Percentiles rank a stretch among this genome's conserved stretches.
Conservation (phyloP, 768 basidiomycete species). For the Lepiota venenata region DNA sequence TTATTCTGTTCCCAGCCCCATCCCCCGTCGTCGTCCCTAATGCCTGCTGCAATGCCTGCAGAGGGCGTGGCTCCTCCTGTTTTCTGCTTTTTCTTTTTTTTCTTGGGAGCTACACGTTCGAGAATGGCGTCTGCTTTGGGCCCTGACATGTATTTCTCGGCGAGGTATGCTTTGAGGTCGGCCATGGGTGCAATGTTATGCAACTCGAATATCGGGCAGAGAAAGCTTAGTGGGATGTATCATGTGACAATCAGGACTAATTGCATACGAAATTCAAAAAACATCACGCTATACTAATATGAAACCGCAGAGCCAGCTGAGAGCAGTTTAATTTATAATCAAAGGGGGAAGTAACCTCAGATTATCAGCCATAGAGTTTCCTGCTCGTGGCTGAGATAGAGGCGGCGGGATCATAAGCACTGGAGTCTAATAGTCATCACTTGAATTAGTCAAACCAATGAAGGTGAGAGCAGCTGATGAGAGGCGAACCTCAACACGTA, state of each 20-base stretch:
- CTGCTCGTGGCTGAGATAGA: constrained; percentile 20
- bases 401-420: constrained; percentile 39
- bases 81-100: constrained; percentile 78
- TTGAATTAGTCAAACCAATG: neutral
- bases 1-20: constrained; percentile 50
- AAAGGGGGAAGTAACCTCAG: constrained; percentile 28
- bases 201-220: neutral
- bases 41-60: constrained; percentile 27
- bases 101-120: constrained; percentile 53
- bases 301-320: constrained; percentile 1
- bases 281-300: neutral
- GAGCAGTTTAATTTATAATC: constrained; percentile 22
- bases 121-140: constrained; percentile 95
- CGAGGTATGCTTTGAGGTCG: constrained; percentile 77
- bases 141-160: constrained; percentile 94
- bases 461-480: neutral
- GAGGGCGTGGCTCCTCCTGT: constrained; percentile 20
- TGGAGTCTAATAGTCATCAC: constrained; percentile 27
- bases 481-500: constrained; percentile 41
- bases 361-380: constrained; percentile 21
- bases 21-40: constrained; percentile 69
- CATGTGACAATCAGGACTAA: neutral
- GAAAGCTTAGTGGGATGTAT: neutral
- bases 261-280: neutral
- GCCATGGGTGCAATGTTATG: constrained; percentile 30